Percentiles rank a stretch among this genome's conserved stretches.
Conservation (phyloP, 2,329 filamentous ascomycete species). For the Elsinoe necatrix region DNA sequence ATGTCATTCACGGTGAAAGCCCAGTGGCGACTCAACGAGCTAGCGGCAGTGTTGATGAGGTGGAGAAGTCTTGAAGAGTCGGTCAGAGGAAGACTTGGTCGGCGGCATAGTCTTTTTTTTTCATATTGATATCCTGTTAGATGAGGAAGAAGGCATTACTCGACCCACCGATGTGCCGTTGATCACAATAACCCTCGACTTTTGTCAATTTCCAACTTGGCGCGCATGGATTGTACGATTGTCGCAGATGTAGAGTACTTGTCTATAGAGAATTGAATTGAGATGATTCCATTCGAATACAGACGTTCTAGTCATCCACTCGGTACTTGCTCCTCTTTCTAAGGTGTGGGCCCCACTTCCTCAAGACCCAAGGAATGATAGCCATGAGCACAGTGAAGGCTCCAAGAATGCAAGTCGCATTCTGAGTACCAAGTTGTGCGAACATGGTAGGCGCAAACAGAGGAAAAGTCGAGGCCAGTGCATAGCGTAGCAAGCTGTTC, state of each 20-base stretch:
- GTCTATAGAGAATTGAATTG: too few relatives aligned
- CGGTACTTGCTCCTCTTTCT: conserved; percentile 26
- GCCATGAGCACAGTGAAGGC: conserved; percentile 30
- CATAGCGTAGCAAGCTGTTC: conserved; percentile 25
- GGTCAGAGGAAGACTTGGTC: neutral
- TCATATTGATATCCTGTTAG: neutral
- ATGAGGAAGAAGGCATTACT: neutral
- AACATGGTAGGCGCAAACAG: conserved; percentile 33
- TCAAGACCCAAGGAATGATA: conserved; percentile 31
- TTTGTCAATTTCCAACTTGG: too few relatives aligned
- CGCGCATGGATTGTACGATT: too few relatives aligned
- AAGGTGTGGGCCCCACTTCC: conserved; percentile 26
- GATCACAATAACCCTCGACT: too few relatives aligned
- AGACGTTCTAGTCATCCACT: conserved; percentile 9
- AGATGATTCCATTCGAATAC: neutral
- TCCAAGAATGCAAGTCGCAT: conserved; percentile 30
- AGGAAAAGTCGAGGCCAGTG: conserved; percentile 26
- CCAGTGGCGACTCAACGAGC: neutral
- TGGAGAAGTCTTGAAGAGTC: neutral
- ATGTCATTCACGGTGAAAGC: neutral
- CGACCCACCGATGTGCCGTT: neutral
- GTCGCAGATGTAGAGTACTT: too few relatives aligned
- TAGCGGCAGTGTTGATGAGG: neutral
- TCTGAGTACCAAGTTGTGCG: conserved; percentile 28
- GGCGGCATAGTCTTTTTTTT: neutral